phyloP scores from a whole-genome alignment of 768 basidiomycete genomes.

The Hemileccinum rubropunctum region DNA sequence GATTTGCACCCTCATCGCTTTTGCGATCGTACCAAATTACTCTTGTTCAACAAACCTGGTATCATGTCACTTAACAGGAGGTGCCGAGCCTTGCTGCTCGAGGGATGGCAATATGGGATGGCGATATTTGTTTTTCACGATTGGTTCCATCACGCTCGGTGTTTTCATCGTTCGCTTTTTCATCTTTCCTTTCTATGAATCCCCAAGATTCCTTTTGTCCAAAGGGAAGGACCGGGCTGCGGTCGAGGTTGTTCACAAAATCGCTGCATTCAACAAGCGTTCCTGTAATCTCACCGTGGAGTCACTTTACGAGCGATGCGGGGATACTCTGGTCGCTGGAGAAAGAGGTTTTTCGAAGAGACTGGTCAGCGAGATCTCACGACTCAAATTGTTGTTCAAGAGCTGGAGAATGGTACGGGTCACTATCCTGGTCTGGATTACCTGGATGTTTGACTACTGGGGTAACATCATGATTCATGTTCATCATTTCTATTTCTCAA shows the following conservation, averaged over 20 bases:
- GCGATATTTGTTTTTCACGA: slow-evolving; percentile 15
- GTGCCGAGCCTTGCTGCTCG: slow-evolving; percentile 13
- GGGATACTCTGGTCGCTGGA: neutral
- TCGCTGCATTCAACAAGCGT: slow-evolving; percentile 12
- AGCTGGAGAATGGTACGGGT: slow-evolving; percentile 13
- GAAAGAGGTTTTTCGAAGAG: neutral
- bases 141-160: slow-evolving; percentile 6
- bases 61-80: slow-evolving; percentile 14
- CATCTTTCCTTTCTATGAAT: slow-evolving; percentile 16
- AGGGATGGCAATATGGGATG: slow-evolving; percentile 18
- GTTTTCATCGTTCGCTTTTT: slow-evolving; percentile 16
- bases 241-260: slow-evolving; percentile 15
- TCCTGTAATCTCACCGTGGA: slow-evolving; percentile 15
- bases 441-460: slow-evolving; percentile 14
- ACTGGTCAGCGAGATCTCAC: slow-evolving; percentile 1
- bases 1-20: slow-evolving; percentile 1
- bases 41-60: slow-evolving; percentile 10
- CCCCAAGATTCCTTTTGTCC: slow-evolving; percentile 12
- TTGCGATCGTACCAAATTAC: slow-evolving; percentile 11
- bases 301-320: slow-evolving; percentile 7
- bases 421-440: slow-evolving; percentile 10
- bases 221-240: slow-evolving; percentile 13
- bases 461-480: slow-evolving; percentile 1
- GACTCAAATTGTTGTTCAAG: slow-evolving; percentile 12
- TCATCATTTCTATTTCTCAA: neutral